Conservation (phyloP, 148 eudicot genomes). For the Cornus florida region DNA sequence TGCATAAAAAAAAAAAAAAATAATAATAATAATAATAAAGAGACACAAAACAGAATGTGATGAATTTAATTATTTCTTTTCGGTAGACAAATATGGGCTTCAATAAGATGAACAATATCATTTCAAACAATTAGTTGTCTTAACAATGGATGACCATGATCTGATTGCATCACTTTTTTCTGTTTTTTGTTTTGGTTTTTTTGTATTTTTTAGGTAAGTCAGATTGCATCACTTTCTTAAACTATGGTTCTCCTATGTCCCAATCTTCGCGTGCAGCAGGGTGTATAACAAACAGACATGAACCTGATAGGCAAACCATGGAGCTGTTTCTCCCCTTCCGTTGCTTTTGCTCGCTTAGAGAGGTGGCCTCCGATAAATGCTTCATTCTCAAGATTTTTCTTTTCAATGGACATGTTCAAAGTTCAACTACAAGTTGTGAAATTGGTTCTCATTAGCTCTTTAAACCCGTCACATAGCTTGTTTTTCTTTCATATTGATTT, state of each 20-base stretch:
- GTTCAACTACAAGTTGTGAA: too few relatives aligned
- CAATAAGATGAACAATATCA: too few relatives aligned
- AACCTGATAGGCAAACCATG: neutral
- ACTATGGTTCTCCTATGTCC: neutral
- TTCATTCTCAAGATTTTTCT: neutral
- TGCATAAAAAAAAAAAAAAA: too few relatives aligned
- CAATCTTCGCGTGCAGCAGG: neutral
- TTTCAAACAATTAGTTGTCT: neutral
- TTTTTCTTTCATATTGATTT: neutral
- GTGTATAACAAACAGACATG: neutral
- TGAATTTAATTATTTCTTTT: too few relatives aligned
- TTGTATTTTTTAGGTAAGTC: too few relatives aligned
- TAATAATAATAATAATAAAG: too few relatives aligned
- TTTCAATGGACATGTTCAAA: neutral
- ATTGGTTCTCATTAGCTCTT: neutral
- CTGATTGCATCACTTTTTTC: neutral
- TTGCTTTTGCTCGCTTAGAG: conserved; percentile 13
- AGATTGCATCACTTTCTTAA: neutral
- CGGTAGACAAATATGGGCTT: too few relatives aligned
- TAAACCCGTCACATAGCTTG: too few relatives aligned
- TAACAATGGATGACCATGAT: neutral
- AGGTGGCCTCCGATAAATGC: neutral
- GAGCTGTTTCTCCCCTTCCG: conserved; percentile 24
- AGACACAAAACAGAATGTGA: too few relatives aligned
- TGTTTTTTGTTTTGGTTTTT: too few relatives aligned